Evolutionary conservation across 768 basidiomycete genomes (phyloP), one percentile per base, ranked within the genome.

Genomic region (Hydnum rufescens): DNA sequence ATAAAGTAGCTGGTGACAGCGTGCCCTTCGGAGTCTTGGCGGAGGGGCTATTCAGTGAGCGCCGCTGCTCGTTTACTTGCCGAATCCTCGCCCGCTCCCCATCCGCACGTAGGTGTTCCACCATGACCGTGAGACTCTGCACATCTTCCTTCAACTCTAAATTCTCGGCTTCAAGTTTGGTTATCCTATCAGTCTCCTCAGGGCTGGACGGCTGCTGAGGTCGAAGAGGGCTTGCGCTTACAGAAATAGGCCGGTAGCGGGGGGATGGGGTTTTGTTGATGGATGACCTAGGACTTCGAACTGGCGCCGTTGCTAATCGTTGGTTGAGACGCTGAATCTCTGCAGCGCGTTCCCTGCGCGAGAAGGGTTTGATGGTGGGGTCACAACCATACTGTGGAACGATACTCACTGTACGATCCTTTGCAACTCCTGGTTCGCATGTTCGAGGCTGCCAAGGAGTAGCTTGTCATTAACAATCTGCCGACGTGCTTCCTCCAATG

Each of bases 51-150:
- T n/a, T n/a, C n/a, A n/a, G n/a, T n/a, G n/a, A n/a, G n/a, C n/a
- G n/a, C n/a, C n/a, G n/a, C n/a, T n/a, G n/a, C 36, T 39, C 22
- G 36, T 39, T 39, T 28, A 25, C 44, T 47, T 47, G 16, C 1
- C 44, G 44, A 8, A 47, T 47, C 26, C 25, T 16, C 25, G 44
- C 25, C 1, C 44, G 8, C 26, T 47, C 44, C 26, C 8, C 13
- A 13, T 55, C 54, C 19, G 39, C 46, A 22, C 53, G 19, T 18
- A 56, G 62, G 22, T 76, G 59, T 58, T 85, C 81, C 6, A 85
- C 69, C 71, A 80, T 82, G 23, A 75, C 78, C 53, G 71, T 71
- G 64, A 85, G 63, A 58, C 83, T 81, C 55, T 84, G 75, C 36
- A 74, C 63, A 56, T 76, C 74, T 23, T 77, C 74, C 39, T 65